Evolutionary conservation across 352 stramenopile species (phyloP).

Genomic region (Labyrinthula sp.): DNA sequence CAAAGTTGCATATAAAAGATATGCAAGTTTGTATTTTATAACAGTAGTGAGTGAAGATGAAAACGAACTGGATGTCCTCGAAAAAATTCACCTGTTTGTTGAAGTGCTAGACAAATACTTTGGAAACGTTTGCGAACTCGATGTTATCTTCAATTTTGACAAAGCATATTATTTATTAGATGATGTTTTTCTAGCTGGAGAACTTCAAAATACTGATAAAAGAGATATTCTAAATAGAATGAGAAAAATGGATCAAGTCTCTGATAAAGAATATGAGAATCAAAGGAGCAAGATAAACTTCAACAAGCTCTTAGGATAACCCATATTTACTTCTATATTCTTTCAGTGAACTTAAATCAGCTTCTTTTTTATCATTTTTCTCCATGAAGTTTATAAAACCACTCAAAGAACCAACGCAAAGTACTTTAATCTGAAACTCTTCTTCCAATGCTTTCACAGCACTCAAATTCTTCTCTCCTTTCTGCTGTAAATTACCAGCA

Average conservation of each 20-base stretch:
- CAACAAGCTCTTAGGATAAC: neutral
- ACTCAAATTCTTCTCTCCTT: too few relatives aligned
- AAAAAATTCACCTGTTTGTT: conserved; percentile 92
- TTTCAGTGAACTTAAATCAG: neutral
- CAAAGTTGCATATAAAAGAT: conserved; percentile 90
- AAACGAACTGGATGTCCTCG: conserved; percentile 89
- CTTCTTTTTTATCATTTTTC: neutral
- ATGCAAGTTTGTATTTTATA: conserved; percentile 91
- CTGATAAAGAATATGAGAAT: neutral
- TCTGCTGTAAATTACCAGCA: too few relatives aligned
- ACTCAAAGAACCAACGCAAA: neutral
- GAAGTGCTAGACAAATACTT: conserved; percentile 94
- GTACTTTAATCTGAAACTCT: neutral
- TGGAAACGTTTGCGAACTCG: conserved; percentile 64
- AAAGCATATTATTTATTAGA: conserved; percentile 99
- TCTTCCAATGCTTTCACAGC: neutral
- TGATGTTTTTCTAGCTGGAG: conserved; percentile 92
- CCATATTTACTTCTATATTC: neutral
- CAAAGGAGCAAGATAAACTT: neutral
- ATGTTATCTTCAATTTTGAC: conserved; percentile 99
- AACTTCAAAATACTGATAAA: conserved; percentile 85
- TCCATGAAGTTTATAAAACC: neutral
- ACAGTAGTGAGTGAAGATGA: conserved; percentile 75
- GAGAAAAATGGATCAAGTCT: neutral
- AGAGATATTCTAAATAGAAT: conserved; percentile 47